A percentile compares a stretch with the other conserved stretches of the same genome.
Conservation (phyloP, 257 asterid species). For the Verbena officinalis region DNA sequence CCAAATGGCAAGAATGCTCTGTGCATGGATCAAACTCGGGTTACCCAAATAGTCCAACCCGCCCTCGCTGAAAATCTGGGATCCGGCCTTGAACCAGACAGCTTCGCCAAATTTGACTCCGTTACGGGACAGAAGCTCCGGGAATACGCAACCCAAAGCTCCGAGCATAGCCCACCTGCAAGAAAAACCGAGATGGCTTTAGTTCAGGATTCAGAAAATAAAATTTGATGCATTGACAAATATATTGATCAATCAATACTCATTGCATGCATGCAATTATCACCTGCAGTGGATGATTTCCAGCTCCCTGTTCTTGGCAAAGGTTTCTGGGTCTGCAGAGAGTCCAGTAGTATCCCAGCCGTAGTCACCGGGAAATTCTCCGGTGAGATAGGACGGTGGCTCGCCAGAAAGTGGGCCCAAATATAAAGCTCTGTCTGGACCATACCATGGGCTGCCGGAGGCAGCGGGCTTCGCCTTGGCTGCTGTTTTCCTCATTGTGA, state of each 20-base stretch:
- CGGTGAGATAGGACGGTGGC: constrained; percentile 38
- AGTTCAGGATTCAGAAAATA: too few species aligned
- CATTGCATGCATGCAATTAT: not conserved
- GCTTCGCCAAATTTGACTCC: constrained; percentile 33
- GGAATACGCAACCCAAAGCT: constrained; percentile 18
- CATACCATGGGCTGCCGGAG: constrained; percentile 34
- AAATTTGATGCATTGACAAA: too few species aligned
- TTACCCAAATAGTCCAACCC: constrained; percentile 36
- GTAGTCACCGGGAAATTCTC: constrained; percentile 43
- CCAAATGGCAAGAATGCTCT: constrained; percentile 37
- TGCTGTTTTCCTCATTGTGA: constrained; percentile 32
- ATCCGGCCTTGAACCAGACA: constrained; percentile 38
- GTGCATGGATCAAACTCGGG: constrained; percentile 30
- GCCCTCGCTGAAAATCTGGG: constrained; percentile 37
- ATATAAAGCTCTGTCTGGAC: constrained; percentile 40
- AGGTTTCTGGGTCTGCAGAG: constrained; percentile 43
- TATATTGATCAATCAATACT: too few species aligned
- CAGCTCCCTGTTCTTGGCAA: constrained; percentile 43
- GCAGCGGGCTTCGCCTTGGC: constrained; percentile 15
- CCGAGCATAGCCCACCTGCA: constrained; percentile 22
- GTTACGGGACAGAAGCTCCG: constrained; percentile 25
- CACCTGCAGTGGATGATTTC: constrained; percentile 30
- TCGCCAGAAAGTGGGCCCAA: constrained; percentile 40
- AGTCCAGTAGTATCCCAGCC: constrained; percentile 50
- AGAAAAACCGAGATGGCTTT: too few species aligned